phyloP scores from a whole-genome alignment of 345 rosid species.

The Rhizophora mangle region DNA sequence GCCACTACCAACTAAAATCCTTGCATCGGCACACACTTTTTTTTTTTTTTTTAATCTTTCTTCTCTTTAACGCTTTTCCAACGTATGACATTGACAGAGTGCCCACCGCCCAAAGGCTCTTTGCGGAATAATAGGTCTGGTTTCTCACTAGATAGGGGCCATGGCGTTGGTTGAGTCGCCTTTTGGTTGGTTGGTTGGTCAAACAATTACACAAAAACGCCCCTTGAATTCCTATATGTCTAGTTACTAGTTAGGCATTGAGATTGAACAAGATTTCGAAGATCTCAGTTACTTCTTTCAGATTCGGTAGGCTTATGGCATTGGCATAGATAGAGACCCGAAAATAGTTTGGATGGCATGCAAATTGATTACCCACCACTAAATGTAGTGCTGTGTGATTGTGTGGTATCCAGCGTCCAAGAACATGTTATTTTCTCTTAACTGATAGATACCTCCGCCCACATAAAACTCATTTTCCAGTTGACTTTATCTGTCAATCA shows the following conservation, averaged over 20 bases:
- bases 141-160: neutral
- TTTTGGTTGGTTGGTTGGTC: constrained; percentile 22
- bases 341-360: neutral
- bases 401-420: constrained; percentile 13
- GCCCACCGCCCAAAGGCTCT: constrained; percentile 20
- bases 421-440: neutral
- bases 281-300: constrained; percentile 3
- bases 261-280: neutral
- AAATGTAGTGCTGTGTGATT: neutral
- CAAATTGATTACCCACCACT: neutral
- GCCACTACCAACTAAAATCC: too few relatives aligned
- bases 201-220: neutral
- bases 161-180: neutral
- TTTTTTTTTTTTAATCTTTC: neutral
- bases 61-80: constrained; percentile 5
- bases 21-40: neutral
- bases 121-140: constrained; percentile 16
- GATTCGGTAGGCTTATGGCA: constrained; percentile 4
- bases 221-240: neutral
- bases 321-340: constrained; percentile 10
- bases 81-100: neutral
- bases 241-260: constrained; percentile 10
- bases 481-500: constrained; percentile 1
- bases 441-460: neutral
- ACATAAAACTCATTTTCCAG: constrained; percentile 13